Conservation (phyloP, 179 eudicot species). For the Pouteria campechiana region DNA sequence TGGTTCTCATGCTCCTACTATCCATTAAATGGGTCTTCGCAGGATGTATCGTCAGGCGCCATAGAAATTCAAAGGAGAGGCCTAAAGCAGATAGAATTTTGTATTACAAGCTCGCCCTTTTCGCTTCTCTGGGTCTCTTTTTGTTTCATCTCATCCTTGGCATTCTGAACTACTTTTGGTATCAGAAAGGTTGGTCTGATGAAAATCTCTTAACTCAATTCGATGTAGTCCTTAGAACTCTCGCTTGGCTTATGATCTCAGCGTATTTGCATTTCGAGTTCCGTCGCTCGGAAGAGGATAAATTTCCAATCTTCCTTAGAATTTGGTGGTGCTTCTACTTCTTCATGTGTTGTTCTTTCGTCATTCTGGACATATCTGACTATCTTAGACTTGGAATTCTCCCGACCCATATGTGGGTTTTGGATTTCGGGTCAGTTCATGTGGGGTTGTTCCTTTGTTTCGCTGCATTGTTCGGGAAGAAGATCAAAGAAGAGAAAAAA, state of each 20-base stretch:
- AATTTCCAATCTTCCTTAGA: slow-evolving; percentile 43
- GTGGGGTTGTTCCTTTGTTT: slow-evolving; percentile 37
- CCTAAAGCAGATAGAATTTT: slow-evolving; percentile 8
- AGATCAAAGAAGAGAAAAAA: slow-evolving; percentile 10
- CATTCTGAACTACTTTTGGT: slow-evolving; percentile 40
- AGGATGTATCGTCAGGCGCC: neutral
- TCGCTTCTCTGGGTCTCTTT: slow-evolving; percentile 22
- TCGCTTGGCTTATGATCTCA: slow-evolving; percentile 36
- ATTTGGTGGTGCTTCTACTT: slow-evolving; percentile 58
- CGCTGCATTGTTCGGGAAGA: slow-evolving; percentile 31
- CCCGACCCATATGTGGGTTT: slow-evolving; percentile 19
- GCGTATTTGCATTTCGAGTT: slow-evolving; percentile 25
- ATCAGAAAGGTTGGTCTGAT: slow-evolving; percentile 48
- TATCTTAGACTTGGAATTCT: slow-evolving; percentile 8
- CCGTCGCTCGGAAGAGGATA: slow-evolving; percentile 14
- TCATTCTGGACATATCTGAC: slow-evolving; percentile 32
- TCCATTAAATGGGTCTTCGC: slow-evolving; percentile 23
- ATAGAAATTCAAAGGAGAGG: slow-evolving; percentile 11
- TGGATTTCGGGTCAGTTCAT: slow-evolving; percentile 36
- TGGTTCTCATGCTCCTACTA: slow-evolving; percentile 22
- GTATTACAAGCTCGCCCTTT: slow-evolving; percentile 21
- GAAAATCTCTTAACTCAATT: slow-evolving; percentile 28
- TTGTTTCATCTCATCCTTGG: slow-evolving; percentile 31
- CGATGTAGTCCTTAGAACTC: slow-evolving; percentile 27
- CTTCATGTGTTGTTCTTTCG: slow-evolving; percentile 31